Conservation (phyloP, 208 protist genomes). For the Crithidia sp. region DNA sequence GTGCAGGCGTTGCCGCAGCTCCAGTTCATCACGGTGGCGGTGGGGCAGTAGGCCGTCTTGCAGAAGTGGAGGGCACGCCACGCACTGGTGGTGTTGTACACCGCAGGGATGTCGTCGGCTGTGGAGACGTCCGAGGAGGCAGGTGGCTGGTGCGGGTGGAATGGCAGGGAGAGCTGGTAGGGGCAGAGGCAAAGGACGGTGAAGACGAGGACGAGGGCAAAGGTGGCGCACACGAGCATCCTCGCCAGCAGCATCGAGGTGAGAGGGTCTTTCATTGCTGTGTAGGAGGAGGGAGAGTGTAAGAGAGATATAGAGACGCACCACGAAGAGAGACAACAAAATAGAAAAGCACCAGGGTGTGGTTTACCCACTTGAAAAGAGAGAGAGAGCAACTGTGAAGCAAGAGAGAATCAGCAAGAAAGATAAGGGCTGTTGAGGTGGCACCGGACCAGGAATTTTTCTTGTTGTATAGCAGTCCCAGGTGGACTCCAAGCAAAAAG, state of each 20-base stretch:
- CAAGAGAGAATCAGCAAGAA: too few species aligned
- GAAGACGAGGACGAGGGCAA: slow-evolving; percentile 89
- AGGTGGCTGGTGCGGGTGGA: background rate
- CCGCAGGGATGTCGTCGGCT: background rate
- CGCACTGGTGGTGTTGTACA: slow-evolving; percentile 20
- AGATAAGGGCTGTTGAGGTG: too few species aligned
- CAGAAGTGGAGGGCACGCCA: slow-evolving; percentile 47
- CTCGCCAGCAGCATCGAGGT: background rate
- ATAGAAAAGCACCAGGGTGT: background rate
- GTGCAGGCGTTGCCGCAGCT: slow-evolving; percentile 40
- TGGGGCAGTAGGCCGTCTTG: slow-evolving; percentile 59
- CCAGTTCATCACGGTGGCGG: slow-evolving; percentile 30
- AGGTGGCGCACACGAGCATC: slow-evolving; percentile 83
- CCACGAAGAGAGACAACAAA: background rate
- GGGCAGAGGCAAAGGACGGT: slow-evolving; percentile 28
- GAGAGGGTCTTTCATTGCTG: background rate
- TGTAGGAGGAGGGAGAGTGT: too few species aligned
- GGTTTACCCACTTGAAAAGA: too few species aligned
- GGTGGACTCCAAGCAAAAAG: too few species aligned
- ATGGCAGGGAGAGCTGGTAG: background rate
- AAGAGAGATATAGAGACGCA: too few species aligned
- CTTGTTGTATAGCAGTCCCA: too few species aligned
- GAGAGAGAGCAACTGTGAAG: too few species aligned
- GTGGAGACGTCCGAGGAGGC: background rate
- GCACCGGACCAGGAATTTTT: too few species aligned